Percentiles rank a stretch among this genome's conserved stretches.
Conservation (phyloP, 805 yeast genomes). For the Saccharomycopsis amapae region DNA sequence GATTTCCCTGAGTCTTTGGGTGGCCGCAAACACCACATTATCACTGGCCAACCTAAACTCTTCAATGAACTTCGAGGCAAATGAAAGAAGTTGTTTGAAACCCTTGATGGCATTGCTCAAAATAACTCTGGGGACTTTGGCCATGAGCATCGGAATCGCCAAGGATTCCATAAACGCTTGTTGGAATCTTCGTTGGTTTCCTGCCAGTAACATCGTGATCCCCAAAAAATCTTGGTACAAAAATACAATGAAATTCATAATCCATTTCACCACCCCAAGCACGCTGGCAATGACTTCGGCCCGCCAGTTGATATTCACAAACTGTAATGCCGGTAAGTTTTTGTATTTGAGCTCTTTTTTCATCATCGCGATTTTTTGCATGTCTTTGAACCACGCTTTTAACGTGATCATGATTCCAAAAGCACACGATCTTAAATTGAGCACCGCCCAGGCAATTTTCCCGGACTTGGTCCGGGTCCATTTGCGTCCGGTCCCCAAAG, state of each 20-base stretch:
- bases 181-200: neutral
- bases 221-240: constrained; percentile 18
- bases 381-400: constrained; percentile 21
- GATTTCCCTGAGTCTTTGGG: constrained; percentile 8
- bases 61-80: constrained; percentile 4
- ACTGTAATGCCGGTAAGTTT: neutral
- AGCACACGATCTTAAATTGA: constrained; percentile 17
- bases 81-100: constrained; percentile 9
- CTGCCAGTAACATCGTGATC: constrained; percentile 2
- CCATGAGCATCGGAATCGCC: constrained; percentile 18
- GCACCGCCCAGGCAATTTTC: constrained; percentile 19
- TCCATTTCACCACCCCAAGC: constrained; percentile 18
- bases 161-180: constrained; percentile 6
- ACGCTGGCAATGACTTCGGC: constrained; percentile 14
- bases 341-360: constrained; percentile 1
- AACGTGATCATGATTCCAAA: constrained; percentile 20
- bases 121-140: constrained; percentile 17
- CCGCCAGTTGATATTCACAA: constrained; percentile 10
- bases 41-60: constrained; percentile 6
- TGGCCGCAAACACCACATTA: constrained; percentile 7
- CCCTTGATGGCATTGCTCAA: constrained; percentile 13
- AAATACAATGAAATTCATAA: constrained; percentile 14
- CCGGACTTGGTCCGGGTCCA: constrained; percentile 16
- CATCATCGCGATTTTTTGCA: constrained; percentile 2
- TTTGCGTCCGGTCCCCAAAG: constrained; percentile 41